These are phyloP conservation scores for Aschersonia sp. DNA, from an alignment of 2,329 filamentous ascomycete genomes.

Conservation along the genomic window DNA sequence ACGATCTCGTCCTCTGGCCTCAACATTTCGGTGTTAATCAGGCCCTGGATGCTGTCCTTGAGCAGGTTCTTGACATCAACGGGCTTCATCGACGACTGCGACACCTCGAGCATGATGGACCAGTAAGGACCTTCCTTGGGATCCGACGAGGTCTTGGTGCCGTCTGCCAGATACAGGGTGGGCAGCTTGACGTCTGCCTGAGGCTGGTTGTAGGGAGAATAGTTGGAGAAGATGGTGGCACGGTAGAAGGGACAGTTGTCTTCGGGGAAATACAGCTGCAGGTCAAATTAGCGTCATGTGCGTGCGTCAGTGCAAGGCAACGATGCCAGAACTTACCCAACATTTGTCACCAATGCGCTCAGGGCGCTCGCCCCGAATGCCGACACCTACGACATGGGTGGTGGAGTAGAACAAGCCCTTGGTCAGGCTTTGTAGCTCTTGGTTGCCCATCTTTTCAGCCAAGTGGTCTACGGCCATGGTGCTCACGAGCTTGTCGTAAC, in stretches of 20 bases:
- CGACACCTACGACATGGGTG: constrained; percentile 93
- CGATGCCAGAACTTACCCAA: constrained; percentile 48
- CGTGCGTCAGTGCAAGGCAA: too few relatives aligned
- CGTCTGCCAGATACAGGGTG: constrained; percentile 73
- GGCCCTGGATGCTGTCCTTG: constrained; percentile 83
- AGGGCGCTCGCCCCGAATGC: constrained; percentile 78
- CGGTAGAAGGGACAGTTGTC: constrained; percentile 98
- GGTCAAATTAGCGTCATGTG: not conserved
- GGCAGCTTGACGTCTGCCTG: constrained; percentile 68
- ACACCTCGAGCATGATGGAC: constrained; percentile 99
- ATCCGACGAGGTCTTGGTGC: constrained; percentile 61
- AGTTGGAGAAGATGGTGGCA: constrained; percentile 99
- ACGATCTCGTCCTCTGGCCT: constrained; percentile 84
- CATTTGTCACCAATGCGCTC: constrained; percentile 98
- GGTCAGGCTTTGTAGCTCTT: constrained; percentile 67
- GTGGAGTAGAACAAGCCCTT: constrained; percentile 94
- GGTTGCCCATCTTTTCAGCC: constrained; percentile 73
- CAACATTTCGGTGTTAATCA: constrained; percentile 97
- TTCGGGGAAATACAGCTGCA: constrained; percentile 89
- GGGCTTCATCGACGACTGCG: constrained; percentile 89
- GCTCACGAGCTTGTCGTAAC: constrained; percentile 83
- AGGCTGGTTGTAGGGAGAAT: constrained; percentile 97
- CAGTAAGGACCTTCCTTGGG: constrained; percentile 88
- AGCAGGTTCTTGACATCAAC: constrained; percentile 77
- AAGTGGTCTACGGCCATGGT: constrained; percentile 93